Conservation (phyloP, 805 yeast genomes). For the Kodamaea fukazawae region DNA sequence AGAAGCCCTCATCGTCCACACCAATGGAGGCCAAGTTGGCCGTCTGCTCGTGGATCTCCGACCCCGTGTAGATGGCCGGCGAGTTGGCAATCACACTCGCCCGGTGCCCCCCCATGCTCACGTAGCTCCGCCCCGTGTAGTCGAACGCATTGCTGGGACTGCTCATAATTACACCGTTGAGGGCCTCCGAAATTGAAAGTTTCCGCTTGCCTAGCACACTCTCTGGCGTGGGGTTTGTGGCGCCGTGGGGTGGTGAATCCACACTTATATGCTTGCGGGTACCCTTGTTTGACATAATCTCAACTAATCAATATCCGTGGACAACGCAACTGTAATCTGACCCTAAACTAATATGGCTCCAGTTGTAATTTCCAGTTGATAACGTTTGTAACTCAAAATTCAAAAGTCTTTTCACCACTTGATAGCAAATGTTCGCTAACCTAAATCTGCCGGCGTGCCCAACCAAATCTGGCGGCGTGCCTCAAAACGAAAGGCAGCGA, state of each 20-base stretch:
- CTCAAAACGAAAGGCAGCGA: too few relatives aligned
- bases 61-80: conserved; percentile 48
- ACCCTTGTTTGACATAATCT: neutral
- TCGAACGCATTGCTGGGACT: conserved; percentile 23
- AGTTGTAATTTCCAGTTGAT: too few relatives aligned
- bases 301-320: too few relatives aligned
- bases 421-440: conserved; percentile 1
- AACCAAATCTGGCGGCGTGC: too few relatives aligned
- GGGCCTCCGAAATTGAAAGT: conserved; percentile 15
- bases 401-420: too few relatives aligned
- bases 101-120: conserved; percentile 28
- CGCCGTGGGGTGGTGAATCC: conserved; percentile 6
- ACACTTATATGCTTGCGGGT: conserved; percentile 3
- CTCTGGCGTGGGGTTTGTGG: conserved; percentile 2
- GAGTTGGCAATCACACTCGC: conserved; percentile 26
- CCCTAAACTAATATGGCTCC: too few relatives aligned
- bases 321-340: too few relatives aligned
- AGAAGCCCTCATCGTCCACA: conserved; percentile 31
- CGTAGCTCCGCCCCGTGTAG: conserved; percentile 40
- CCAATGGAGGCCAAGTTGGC: conserved; percentile 58
- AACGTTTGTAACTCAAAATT: too few relatives aligned
- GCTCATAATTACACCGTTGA: conserved; percentile 14
- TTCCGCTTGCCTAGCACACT: conserved; percentile 7
- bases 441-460: neutral
- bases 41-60: conserved; percentile 54